Evolutionary conservation across 2,329 filamentous ascomycete genomes (phyloP).

Genomic region (Trichophyton benhamiae): DNA sequence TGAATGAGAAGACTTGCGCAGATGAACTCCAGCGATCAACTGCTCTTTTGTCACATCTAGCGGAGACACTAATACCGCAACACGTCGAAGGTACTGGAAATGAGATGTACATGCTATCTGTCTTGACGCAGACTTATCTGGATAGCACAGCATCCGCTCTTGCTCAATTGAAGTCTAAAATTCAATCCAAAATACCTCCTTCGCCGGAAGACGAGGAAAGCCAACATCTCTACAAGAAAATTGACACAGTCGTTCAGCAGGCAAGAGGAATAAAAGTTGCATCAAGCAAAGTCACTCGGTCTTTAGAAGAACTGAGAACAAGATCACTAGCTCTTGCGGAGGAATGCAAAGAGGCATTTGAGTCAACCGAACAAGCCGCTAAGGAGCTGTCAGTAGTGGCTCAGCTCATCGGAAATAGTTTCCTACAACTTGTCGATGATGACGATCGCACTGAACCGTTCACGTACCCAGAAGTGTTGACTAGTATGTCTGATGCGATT

Average conservation of each 20-base stretch:
- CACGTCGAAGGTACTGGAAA: slow-evolving; percentile 64
- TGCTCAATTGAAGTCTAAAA: slow-evolving; percentile 49
- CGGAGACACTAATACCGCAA: slow-evolving; percentile 62
- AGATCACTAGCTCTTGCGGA: slow-evolving; percentile 61
- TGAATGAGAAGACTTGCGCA: slow-evolving; percentile 73
- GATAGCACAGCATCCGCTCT: slow-evolving; percentile 64
- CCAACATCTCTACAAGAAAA: slow-evolving; percentile 55
- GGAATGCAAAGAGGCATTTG: slow-evolving; percentile 57
- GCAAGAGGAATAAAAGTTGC: slow-evolving; percentile 75
- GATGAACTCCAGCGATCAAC: slow-evolving; percentile 73
- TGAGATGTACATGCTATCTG: slow-evolving; percentile 62
- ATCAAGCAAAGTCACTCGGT: slow-evolving; percentile 62
- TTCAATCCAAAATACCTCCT: slow-evolving; percentile 51
- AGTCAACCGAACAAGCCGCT: slow-evolving; percentile 53
- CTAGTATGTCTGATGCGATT: slow-evolving; percentile 38
- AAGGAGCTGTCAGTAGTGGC: slow-evolving; percentile 54
- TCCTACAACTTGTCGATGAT: slow-evolving; percentile 56
- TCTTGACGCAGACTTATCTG: slow-evolving; percentile 66
- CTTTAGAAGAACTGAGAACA: slow-evolving; percentile 63
- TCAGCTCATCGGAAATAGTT: slow-evolving; percentile 52
- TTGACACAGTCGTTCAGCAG: slow-evolving; percentile 60
- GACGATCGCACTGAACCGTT: slow-evolving; percentile 58
- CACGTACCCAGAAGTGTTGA: slow-evolving; percentile 54
- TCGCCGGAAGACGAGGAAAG: slow-evolving; percentile 56
- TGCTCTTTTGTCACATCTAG: slow-evolving; percentile 74